Conservation (phyloP, 2,329 filamentous ascomycete species). For the Hortaea werneckii region DNA sequence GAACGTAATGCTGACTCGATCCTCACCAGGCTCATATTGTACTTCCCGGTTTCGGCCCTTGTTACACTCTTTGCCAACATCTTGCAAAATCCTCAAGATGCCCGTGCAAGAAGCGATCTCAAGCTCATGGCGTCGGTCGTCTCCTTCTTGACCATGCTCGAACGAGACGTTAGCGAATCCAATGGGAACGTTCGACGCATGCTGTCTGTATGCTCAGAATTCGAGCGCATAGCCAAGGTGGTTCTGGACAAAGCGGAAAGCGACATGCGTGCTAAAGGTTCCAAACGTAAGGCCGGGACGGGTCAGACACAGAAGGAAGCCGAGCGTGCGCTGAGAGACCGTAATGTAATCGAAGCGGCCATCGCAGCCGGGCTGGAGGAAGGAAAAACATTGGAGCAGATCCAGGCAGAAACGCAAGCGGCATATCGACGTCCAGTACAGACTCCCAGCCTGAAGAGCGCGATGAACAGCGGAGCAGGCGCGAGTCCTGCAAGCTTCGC, state of each 20-base stretch:
- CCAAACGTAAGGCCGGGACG: slow-evolving; percentile 66
- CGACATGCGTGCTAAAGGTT: slow-evolving; percentile 59
- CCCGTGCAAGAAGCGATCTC: slow-evolving; percentile 76
- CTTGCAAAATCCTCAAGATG: slow-evolving; percentile 85
- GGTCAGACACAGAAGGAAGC: slow-evolving; percentile 25
- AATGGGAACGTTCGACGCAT: slow-evolving; percentile 88
- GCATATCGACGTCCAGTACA: slow-evolving; percentile 23
- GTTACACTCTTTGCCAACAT: slow-evolving; percentile 96
- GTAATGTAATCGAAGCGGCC: slow-evolving; percentile 11
- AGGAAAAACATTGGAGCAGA: slow-evolving; percentile 25
- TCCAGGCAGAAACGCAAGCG: slow-evolving; percentile 27
- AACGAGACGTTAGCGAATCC: slow-evolving; percentile 49
- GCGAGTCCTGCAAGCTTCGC: slow-evolving; percentile 20
- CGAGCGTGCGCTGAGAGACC: slow-evolving; percentile 11
- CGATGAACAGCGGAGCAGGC: slow-evolving; percentile 3
- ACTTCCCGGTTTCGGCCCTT: slow-evolving; percentile 90
- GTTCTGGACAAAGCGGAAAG: slow-evolving; percentile 87
- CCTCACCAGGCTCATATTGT: slow-evolving; percentile 63
- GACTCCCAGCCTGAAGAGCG: slow-evolving; percentile 21
- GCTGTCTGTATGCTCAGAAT: slow-evolving; percentile 89
- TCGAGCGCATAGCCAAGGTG: slow-evolving; percentile 83
- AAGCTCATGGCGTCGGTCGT: slow-evolving; percentile 89
- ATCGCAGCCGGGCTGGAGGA: slow-evolving; percentile 19
- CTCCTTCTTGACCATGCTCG: slow-evolving; percentile 78
- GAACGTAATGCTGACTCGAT: background rate